These are phyloP conservation scores for Eutypa lata DNA, from an alignment of 2,329 filamentous ascomycete species.

Conservation along the genomic window DNA sequence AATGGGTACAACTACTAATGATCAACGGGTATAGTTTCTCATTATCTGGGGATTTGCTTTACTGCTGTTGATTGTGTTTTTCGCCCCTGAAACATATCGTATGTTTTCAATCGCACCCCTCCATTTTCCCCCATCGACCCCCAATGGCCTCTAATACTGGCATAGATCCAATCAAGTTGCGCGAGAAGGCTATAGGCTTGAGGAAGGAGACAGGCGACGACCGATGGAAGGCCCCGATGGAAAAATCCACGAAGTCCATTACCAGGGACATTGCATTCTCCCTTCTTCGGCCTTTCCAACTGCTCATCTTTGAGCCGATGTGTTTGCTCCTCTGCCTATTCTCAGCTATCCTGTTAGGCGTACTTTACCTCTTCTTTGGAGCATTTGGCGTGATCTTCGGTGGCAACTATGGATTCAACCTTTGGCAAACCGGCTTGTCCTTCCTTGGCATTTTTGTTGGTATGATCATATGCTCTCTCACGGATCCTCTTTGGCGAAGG, in stretches of 20 bases:
- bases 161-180: constrained; percentile 64
- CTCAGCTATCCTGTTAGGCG: constrained; percentile 79
- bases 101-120: constrained; percentile 34
- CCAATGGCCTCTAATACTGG: background rate
- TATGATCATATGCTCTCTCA: constrained; percentile 61
- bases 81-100: constrained; percentile 88
- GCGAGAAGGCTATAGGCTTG: constrained; percentile 66
- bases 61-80: constrained; percentile 60
- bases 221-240: constrained; percentile 73
- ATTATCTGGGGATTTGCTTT: constrained; percentile 75
- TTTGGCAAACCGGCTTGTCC: constrained; percentile 76
- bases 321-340: constrained; percentile 77
- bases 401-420: constrained; percentile 69
- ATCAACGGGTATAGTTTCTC: constrained; percentile 45
- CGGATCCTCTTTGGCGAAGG: constrained; percentile 64
- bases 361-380: constrained; percentile 88
- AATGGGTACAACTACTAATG: constrained; percentile 7
- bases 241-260: constrained; percentile 69
- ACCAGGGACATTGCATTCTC: constrained; percentile 55
- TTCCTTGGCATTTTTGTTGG: constrained; percentile 72
- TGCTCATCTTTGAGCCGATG: constrained; percentile 83
- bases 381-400: constrained; percentile 80
- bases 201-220: constrained; percentile 76
- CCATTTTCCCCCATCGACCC: background rate
- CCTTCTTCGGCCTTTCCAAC: constrained; percentile 69